Base-by-base conservation (phyloP, 202 grass and related monocot species). In the Schoenoplectus tabernaemontani region DNA sequence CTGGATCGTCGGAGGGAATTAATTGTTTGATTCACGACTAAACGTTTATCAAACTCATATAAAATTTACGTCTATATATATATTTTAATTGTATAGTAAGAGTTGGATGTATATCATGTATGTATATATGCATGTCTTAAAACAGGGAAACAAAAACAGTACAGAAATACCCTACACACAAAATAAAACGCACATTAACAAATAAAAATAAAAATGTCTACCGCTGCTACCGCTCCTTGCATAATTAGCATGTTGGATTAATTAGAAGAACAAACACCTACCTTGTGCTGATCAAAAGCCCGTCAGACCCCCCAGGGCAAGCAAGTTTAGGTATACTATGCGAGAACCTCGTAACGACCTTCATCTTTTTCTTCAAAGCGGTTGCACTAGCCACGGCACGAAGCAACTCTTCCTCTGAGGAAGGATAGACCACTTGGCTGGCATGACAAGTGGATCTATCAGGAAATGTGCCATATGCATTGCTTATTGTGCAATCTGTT, bases 261-360 rank as follows among this genome's bases (percentile, higher is more conserved):
- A 5, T 71, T 28, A 48, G 11, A 71, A 71, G 12, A 26, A 28
- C 11, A 28, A 0, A 28, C 48, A 79, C 36, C 0, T 13, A 79
- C 39, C 80, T 17, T 58, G 89, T 91, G 54, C 73, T 83, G 34
- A 93, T 85, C 5, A 74, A 83, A 5, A 87, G n/a, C 4, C 85
- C 84, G 71, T 88, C 82, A 11, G 79, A 59, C 4, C 88, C 93
- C 1, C 90, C 90, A 1, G 93, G 93, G 63, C 93, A 96, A 4
- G 90, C 84, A 3, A 96, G 90, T 63, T 96, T 96, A 1, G 93
- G 71, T 78, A 96, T 89, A 82, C 90, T 93, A 82, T 93, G 88
- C 15, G 93, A 86, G 84, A 90, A 87, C 77, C 48, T 58, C 0
- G 93, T 93, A 9, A 87, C 86, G 2, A 78, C 90, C 80, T 96